A percentile compares a stretch with the other conserved stretches of the same genome.
These are phyloP conservation scores for Prunus campanulata DNA, from an alignment of 306 rosid species.

Conservation along the genomic window DNA sequence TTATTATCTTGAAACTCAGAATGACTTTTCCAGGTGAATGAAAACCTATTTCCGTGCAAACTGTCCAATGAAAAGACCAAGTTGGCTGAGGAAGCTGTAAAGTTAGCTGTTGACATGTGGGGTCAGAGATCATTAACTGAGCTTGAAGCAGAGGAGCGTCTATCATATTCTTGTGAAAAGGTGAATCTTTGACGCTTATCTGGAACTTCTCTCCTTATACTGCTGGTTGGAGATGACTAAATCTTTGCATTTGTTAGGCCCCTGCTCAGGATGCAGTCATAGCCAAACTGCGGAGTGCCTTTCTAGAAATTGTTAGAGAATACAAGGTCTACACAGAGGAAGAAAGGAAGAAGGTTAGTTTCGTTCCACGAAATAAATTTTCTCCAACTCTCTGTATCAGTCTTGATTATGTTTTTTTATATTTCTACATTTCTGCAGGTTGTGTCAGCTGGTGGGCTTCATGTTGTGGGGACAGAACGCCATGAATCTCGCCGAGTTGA, in stretches of 20 bases:
- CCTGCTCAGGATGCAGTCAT: constrained; percentile 91
- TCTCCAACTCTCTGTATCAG: constrained; percentile 13
- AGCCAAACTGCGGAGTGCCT: constrained; percentile 70
- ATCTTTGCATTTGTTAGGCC: constrained; percentile 50
- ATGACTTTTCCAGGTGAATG: constrained; percentile 62
- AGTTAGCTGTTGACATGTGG: constrained; percentile 83
- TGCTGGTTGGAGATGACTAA: constrained; percentile 2
- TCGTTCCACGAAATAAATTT: constrained; percentile 16
- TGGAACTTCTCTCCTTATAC: background rate
- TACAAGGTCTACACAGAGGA: constrained; percentile 82
- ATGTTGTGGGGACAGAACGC: constrained; percentile 93
- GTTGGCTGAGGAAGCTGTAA: constrained; percentile 72
- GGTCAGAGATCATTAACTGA: constrained; percentile 84
- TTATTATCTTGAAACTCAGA: constrained; percentile 25
- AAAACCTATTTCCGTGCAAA: constrained; percentile 82
- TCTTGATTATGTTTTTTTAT: constrained; percentile 22
- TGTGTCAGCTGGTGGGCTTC: constrained; percentile 94
- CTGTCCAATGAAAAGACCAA: constrained; percentile 60
- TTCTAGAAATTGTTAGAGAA: constrained; percentile 77
- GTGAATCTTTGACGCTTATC: constrained; percentile 34
- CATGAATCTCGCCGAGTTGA: constrained; percentile 95
- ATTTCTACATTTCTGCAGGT: constrained; percentile 52
- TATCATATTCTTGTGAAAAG: constrained; percentile 92
- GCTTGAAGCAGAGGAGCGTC: constrained; percentile 97
- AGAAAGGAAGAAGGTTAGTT: constrained; percentile 77